phyloP scores from a whole-genome alignment of 177 flowering plant species.

The Vitis hybrid region DNA sequence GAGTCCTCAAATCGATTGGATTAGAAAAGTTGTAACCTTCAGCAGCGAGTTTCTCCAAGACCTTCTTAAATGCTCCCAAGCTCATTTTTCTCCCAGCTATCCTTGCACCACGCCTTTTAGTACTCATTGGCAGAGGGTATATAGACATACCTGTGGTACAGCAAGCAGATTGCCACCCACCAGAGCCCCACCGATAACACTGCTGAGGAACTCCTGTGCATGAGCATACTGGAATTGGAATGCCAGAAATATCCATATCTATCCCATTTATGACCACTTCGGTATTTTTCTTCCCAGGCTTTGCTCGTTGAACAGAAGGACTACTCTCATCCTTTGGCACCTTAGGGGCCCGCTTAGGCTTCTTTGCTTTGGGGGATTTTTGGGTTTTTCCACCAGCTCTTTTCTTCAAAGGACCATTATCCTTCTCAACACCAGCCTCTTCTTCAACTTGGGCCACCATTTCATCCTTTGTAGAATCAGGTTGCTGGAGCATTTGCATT shows the following conservation, averaged over 20 bases:
- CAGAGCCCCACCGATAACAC: conserved; percentile 54
- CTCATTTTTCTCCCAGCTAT: conserved; percentile 58
- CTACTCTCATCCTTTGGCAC: conserved; percentile 16
- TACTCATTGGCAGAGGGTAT: conserved; percentile 48
- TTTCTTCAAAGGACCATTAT: conserved; percentile 8
- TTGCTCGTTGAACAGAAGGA: conserved; percentile 14
- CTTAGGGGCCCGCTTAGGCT: conserved; percentile 3
- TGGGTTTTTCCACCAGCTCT: conserved; percentile 6
- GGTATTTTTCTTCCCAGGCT: conserved; percentile 20
- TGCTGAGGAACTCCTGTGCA: conserved; percentile 49
- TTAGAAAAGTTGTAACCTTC: conserved; percentile 36
- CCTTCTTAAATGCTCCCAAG: conserved; percentile 39
- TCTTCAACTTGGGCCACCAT: not conserved
- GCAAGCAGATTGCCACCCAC: conserved; percentile 63
- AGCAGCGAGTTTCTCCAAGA: conserved; percentile 35
- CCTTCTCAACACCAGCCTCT: conserved; percentile 12
- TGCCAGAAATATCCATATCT: conserved; percentile 37
- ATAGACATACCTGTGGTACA: conserved; percentile 44
- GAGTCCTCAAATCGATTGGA: conserved; percentile 40
- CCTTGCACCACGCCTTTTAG: conserved; percentile 40
- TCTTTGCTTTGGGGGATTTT: conserved; percentile 25
- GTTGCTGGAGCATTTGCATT: conserved; percentile 12
- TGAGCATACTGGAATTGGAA: conserved; percentile 49
- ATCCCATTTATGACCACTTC: conserved; percentile 40
- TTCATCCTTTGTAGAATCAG: conserved; percentile 12